Evolutionary conservation across 1,139 yeast genomes (phyloP), one percentile per base, ranked within the genome.

Genomic region (Suhomyces ambrosiae): DNA sequence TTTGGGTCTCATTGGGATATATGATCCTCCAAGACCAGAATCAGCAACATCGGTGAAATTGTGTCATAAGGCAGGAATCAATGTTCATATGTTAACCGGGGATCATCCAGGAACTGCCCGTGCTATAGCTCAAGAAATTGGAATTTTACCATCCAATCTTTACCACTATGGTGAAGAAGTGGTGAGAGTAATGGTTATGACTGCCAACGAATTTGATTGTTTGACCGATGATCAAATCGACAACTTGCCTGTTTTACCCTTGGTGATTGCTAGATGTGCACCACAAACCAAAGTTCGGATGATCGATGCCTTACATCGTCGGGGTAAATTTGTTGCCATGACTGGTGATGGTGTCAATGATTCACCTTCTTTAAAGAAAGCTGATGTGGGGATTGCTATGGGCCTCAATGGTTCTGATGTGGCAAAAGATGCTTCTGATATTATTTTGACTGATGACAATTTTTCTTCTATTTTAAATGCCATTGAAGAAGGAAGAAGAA

Each of bases 371-470:
- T 71, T 86, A 60, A 84, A 84, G 56, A 80, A 77, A 46, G 86
- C 94, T 1, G 92, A 86, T 60, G 88, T 86, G 40, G 94, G 95
- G 50, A 84, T 85, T 56, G 88, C 90, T n/a, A 84, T 84, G 92
- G 92, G 92, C 33, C 71, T 81, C 54, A 79, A 83, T 46, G 92
- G 90, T 9, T 81, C 88, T 9, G 92, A 84, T 60, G 90, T 84
- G 30, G 92, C 92, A 17, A 84, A 84, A 58, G 88, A 84, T 54
- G 88, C 88, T 2, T 76, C 87, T 15, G 92, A 84, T 57, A 82
- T 84, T 58, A 83, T 84, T 24, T 69, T 84, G 42, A 74, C 83
- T 15, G 89, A 83, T 57, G 92, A 84, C 56, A 84, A 84, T 58
- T 84, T 84, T 61, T 83, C 90, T 3, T 82, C 89, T 10, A 83